A percentile compares a stretch with the other conserved stretches of the same genome.
Evolutionary conservation across 257 asterid species (phyloP).

Genomic region (Plantago elongata): DNA sequence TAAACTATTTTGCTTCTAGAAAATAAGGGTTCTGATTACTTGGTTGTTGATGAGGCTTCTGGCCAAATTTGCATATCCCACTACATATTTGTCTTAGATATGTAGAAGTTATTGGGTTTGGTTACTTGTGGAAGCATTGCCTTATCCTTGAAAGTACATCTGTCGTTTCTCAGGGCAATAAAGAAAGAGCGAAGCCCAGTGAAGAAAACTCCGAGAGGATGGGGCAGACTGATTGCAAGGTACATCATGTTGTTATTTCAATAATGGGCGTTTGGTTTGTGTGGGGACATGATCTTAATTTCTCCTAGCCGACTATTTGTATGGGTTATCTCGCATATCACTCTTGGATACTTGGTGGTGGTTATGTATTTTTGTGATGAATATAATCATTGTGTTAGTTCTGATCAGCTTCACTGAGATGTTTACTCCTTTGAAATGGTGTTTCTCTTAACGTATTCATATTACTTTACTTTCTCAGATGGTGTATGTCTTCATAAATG

Average conservation of each 20-base stretch:
- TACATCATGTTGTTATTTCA: slow-evolving; percentile 14
- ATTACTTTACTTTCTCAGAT: neutral
- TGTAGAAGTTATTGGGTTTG: neutral
- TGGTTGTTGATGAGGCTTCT: neutral
- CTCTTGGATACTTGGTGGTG: neutral
- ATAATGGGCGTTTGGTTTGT: slow-evolving; percentile 4
- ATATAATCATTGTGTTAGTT: neutral
- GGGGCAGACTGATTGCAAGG: slow-evolving; percentile 76
- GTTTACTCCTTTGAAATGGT: neutral
- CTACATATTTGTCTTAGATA: neutral
- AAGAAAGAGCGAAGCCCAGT: slow-evolving; percentile 36
- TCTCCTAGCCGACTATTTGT: neutral
- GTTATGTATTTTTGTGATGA: slow-evolving; percentile 3
- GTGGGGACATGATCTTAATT: neutral
- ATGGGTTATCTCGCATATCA: neutral
- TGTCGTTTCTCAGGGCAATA: slow-evolving; percentile 29
- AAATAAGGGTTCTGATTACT: neutral
- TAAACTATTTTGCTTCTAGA: too few species aligned
- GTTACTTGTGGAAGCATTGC: neutral
- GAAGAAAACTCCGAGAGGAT: slow-evolving; percentile 40
- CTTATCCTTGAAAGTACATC: slow-evolving; percentile 6
- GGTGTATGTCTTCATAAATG: neutral
- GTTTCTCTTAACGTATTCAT: neutral
- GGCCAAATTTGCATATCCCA: neutral
- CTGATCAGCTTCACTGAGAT: neutral